Evolutionary conservation across 345 rosid genomes (phyloP).

Genomic region (Eucalyptus caleyi): DNA sequence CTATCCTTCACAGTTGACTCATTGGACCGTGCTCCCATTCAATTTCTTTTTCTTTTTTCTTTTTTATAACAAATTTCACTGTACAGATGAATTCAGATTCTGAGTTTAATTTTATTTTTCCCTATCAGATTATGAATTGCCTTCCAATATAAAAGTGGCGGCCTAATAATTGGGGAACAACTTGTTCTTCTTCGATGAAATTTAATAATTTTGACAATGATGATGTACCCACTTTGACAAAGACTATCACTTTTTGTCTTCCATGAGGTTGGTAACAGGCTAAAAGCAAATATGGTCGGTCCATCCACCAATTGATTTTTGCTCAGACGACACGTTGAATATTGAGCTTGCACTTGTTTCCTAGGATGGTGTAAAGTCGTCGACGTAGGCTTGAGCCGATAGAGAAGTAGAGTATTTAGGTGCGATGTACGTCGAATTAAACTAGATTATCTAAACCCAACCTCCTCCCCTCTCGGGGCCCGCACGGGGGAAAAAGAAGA

Average conservation of each 20-base stretch:
- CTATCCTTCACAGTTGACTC: no score
- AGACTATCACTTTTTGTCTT: not conserved
- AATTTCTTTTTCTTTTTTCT: no score
- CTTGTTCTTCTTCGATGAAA: not conserved
- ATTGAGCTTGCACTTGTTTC: not conserved
- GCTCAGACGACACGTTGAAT: not conserved
- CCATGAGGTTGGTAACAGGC: not conserved
- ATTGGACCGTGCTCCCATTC: no score
- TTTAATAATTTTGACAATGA: not conserved
- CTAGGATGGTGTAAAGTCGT: not conserved
- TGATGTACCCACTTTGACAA: not conserved
- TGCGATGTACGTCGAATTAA: not conserved
- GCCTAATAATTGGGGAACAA: not conserved
- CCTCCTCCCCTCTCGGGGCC: no score
- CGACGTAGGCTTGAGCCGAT: not conserved
- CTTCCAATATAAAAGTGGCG: not conserved
- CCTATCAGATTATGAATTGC: not conserved
- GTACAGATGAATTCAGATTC: not conserved
- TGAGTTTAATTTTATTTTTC: not conserved
- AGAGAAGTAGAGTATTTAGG: not conserved
- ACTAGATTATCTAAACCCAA: not conserved
- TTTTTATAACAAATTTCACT: not conserved
- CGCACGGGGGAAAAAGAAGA: not conserved
- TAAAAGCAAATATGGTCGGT: not conserved
- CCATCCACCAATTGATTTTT: not conserved